A percentile compares a stretch with the other conserved stretches of the same genome.
phyloP scores from a whole-genome alignment of 257 asterid species.

The Jaltomata sinuosa region DNA sequence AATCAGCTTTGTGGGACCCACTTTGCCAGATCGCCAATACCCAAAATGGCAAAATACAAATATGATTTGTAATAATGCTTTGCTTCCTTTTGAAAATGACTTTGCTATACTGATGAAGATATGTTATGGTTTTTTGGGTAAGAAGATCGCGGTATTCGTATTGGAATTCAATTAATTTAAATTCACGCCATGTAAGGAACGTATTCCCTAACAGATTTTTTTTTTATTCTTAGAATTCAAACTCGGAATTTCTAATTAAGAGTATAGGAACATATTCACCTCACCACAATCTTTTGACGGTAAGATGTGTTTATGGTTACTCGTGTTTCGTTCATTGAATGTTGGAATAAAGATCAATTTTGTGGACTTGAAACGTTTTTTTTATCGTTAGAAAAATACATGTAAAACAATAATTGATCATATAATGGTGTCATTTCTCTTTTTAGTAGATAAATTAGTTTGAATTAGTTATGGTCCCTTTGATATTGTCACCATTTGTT shows the following conservation, averaged over 20 bases:
- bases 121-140: not conserved
- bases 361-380: not conserved
- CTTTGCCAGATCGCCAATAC: not conserved
- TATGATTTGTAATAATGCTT: not conserved
- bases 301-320: not conserved
- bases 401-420: not conserved
- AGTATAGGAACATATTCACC: not conserved
- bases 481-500: not conserved
- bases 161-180: not conserved
- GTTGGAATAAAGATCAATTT: not conserved
- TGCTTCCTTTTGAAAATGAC: not conserved
- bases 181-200: accelerated
- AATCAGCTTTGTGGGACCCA: not conserved
- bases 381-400: not conserved
- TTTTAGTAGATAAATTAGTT: not conserved
- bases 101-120: not conserved
- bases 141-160: not conserved
- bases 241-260: not conserved
- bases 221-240: not conserved
- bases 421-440: not conserved
- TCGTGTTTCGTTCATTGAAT: not conserved
- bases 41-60: no score
- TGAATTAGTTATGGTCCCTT: not conserved
- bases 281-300: not conserved
- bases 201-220: no score